A percentile compares a stretch with the other conserved stretches of the same genome.
phyloP scores from a whole-genome alignment of 805 yeast genomes.

The Barnettozyma populi region DNA sequence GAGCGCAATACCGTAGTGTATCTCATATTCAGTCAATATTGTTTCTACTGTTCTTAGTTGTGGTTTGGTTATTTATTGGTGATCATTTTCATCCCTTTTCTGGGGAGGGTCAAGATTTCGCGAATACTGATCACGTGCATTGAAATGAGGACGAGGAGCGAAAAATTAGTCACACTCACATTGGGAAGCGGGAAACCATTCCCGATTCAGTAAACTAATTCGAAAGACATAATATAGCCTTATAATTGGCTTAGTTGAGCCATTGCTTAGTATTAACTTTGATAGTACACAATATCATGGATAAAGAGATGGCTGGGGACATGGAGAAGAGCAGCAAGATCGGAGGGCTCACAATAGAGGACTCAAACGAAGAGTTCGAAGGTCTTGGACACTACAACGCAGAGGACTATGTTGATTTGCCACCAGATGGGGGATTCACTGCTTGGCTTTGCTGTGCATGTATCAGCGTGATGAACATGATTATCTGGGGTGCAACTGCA shows the following conservation, averaged over 20 bases:
- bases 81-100: background rate
- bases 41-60: background rate
- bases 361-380: slow-evolving; percentile 7
- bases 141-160: no score
- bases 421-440: slow-evolving; percentile 39
- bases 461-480: slow-evolving; percentile 28
- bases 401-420: slow-evolving; percentile 31
- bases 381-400: slow-evolving; percentile 19
- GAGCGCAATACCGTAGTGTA: slow-evolving; percentile 23
- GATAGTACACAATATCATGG: background rate
- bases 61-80: background rate
- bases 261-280: no score
- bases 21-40: slow-evolving; percentile 26
- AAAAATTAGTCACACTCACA: no score
- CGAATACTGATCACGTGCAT: no score
- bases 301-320: background rate
- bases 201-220: no score
- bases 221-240: no score
- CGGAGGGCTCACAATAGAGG: background rate
- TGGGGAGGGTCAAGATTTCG: background rate
- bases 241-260: no score
- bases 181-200: no score
- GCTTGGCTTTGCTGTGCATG: slow-evolving; percentile 44
- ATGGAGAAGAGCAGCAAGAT: background rate
- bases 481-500: slow-evolving; percentile 36